Evolutionary conservation across 768 basidiomycete genomes (phyloP).

Genomic region (Suillus clintonianus): DNA sequence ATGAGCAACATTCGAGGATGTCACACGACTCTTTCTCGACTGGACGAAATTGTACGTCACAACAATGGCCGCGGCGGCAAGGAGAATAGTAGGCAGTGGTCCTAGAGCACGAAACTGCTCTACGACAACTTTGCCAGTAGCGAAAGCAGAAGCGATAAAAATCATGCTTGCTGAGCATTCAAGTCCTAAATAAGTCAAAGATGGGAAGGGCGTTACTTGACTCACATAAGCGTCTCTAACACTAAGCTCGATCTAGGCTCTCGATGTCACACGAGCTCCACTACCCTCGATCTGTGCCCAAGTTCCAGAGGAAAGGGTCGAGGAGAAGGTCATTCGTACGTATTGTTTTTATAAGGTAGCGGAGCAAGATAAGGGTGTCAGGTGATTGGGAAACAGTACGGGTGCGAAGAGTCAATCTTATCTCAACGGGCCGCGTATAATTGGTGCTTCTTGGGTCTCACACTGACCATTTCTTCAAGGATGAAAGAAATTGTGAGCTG

Average conservation of each 20-base stretch:
- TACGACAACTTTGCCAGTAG: neutral
- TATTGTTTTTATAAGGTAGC: neutral
- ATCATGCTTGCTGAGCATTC: neutral
- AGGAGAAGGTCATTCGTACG: neutral
- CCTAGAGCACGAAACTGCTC: neutral
- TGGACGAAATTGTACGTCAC: constrained; percentile 12
- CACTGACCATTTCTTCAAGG: neutral
- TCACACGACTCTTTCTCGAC: neutral
- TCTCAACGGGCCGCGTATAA: neutral
- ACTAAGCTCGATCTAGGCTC: neutral
- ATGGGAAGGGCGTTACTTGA: neutral
- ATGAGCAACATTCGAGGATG: neutral
- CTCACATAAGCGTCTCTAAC: neutral
- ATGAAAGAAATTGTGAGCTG: neutral
- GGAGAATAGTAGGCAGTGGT: neutral
- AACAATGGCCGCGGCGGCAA: neutral
- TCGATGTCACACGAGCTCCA: neutral
- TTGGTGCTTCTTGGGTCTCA: neutral
- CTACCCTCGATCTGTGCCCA: neutral
- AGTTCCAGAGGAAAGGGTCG: neutral
- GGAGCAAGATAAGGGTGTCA: constrained; percentile 3
- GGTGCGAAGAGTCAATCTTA: neutral
- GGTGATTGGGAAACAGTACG: neutral
- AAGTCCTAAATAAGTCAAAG: neutral
- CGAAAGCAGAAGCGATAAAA: neutral